A percentile compares a stretch with the other conserved stretches of the same genome.
These are phyloP conservation scores for Mycena belliarum DNA, from an alignment of 768 basidiomycete species.

Conservation along the genomic window DNA sequence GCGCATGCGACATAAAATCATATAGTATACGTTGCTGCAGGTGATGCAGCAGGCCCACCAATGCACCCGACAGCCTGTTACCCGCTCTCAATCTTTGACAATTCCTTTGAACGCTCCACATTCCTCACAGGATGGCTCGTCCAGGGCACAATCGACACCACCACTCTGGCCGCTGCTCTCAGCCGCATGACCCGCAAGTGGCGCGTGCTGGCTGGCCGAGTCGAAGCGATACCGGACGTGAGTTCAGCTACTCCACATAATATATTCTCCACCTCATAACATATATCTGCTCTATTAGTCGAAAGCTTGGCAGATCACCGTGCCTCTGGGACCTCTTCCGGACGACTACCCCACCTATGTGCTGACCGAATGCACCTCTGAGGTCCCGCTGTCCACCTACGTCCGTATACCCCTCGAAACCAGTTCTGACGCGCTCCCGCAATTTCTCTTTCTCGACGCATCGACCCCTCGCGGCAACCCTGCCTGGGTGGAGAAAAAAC, in stretches of 20 bases:
- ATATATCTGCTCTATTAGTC: conserved; percentile 24
- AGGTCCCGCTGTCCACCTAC: conserved; percentile 37
- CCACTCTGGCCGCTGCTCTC: conserved; percentile 33
- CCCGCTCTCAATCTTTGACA: conserved; percentile 41
- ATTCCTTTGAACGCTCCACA: conserved; percentile 26
- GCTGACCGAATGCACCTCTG: conserved; percentile 36
- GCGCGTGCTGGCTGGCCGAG: conserved; percentile 34
- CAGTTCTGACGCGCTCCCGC: conserved; percentile 37
- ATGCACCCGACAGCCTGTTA: conserved; percentile 3
- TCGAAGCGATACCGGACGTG: conserved; percentile 25
- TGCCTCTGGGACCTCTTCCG: conserved; percentile 38
- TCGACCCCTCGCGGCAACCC: conserved; percentile 40
- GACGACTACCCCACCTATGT: conserved; percentile 36
- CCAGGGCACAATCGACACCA: conserved; percentile 38
- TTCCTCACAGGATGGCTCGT: conserved; percentile 47
- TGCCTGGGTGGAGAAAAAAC: conserved; percentile 32
- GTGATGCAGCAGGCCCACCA: too few species aligned
- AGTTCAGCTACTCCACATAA: neutral
- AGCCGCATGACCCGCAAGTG: conserved; percentile 34
- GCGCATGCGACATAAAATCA: too few species aligned
- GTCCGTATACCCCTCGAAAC: conserved; percentile 34
- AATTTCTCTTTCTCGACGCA: conserved; percentile 37
- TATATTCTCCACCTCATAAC: neutral
- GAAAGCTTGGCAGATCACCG: conserved; percentile 34
- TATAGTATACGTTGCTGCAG: too few species aligned